Evolutionary conservation across 78 protist genomes (phyloP), one percentile per base, ranked within the genome.

Genomic region (Creolimax fragrantissima): DNA sequence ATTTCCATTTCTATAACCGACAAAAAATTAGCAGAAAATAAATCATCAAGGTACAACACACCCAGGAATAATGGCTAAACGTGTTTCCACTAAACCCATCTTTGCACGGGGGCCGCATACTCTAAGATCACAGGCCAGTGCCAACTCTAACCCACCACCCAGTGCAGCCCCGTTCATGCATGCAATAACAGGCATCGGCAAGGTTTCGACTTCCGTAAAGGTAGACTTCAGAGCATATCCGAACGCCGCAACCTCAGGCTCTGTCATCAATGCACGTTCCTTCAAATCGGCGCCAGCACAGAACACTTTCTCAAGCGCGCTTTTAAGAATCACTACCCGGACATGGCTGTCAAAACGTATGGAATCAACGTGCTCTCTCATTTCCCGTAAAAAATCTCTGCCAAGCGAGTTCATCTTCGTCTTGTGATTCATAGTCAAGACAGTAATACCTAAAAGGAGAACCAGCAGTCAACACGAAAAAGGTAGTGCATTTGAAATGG

Each of bases 211-310:
- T 5, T 90, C 96, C 7, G 92, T 81, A 74, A 97, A 97, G 2
- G 96, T 44, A 43, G 83, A 35, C 41, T 97, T 91, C 7, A 96
- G 24, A 35, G 37, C 35, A 47, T 94, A 39, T 35, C 96, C 97
- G 90, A 97, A 97, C 81, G 41, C 96, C 11, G 94, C 37, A 6
- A 92, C 97, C 81, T 97, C 98, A 36, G 36, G 17, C 43, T 24
- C 96, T 17, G 95, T 44, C 98, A 97, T 96, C 45, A 36, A 42
- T 37, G 92, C 84, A n/a, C 98, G 94, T 43, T 97, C 98, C 94
- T 97, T 97, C 42, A 97, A 90, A 84, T 97, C 98, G 3, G 98
- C 98, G 36, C 98, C 98, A 3, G 98, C 98, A 45, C 98, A 96
- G 88, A 97, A 97, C 35, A 95, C 95, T n/a, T 91, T 92, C 7